Percentiles rank a stretch among this genome's conserved stretches.
phyloP scores from a whole-genome alignment of 106 monocot genomes.

The Iris macrosiphon region DNA sequence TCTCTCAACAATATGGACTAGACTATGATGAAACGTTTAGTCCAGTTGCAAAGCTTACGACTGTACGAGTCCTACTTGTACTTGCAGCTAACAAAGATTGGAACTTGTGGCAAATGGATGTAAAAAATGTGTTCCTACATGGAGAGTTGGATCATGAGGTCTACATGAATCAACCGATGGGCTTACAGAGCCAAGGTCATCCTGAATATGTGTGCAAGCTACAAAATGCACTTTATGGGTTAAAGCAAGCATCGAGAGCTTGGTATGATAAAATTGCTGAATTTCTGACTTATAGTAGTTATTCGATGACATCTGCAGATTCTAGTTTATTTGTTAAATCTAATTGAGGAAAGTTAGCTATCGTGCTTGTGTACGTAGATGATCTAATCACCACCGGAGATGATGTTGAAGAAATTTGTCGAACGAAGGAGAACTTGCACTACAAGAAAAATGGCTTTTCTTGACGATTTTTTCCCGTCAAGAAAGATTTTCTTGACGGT shows the following conservation, averaged over 20 bases:
- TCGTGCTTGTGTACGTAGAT: conserved; percentile 18
- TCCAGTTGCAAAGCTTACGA: conserved; percentile 17
- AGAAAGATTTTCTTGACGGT: too few species aligned
- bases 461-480: too few species aligned
- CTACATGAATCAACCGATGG: conserved; percentile 19
- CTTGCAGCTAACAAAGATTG: conserved; percentile 13
- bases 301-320: background rate
- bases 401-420: background rate
- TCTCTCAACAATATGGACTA: conserved; percentile 13
- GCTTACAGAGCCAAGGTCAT: background rate
- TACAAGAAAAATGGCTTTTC: too few species aligned
- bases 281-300: conserved; percentile 3
- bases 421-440: background rate
- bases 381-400: conserved; percentile 23
- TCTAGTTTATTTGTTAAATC: conserved; percentile 21
- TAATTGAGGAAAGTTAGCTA: conserved; percentile 4
- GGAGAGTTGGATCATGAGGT: conserved; percentile 10
- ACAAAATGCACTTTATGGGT: conserved; percentile 15
- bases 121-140: conserved; percentile 23
- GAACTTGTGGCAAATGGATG: conserved; percentile 23
- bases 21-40: conserved; percentile 25
- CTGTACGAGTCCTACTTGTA: conserved; percentile 5
- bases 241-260: conserved; percentile 29
- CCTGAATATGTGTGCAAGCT: conserved; percentile 11
- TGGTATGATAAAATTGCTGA: conserved; percentile 24